Percentiles rank a stretch among this genome's conserved stretches.
phyloP scores from a whole-genome alignment of 2,329 filamentous ascomycete species.

The Ambrosiella xylebori region DNA sequence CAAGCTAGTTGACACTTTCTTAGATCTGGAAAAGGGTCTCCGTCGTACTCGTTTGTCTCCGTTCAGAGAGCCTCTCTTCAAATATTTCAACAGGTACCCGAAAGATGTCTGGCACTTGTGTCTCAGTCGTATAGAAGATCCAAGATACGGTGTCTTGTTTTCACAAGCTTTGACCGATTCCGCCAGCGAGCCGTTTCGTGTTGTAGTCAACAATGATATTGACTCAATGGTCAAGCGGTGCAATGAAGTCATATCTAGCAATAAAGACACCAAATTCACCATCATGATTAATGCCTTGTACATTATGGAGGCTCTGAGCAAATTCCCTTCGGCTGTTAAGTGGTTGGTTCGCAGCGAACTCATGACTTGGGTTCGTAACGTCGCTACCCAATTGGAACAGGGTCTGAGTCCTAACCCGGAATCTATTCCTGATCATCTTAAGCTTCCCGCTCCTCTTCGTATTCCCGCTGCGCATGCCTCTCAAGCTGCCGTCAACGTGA shows the following conservation, averaged over 20 bases:
- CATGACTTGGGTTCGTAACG: constrained; percentile 41
- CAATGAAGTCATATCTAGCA: constrained; percentile 43
- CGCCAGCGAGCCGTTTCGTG: constrained; percentile 57
- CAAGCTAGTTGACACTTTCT: constrained; percentile 72
- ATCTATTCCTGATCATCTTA: constrained; percentile 47
- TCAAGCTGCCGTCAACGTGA: constrained; percentile 73
- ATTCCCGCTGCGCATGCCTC: constrained; percentile 48
- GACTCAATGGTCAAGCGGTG: constrained; percentile 53
- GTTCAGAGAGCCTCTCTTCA: constrained; percentile 77
- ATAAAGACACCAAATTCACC: constrained; percentile 49
- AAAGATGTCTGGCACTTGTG: constrained; percentile 75
- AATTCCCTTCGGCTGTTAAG: constrained; percentile 42
- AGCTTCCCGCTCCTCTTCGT: constrained; percentile 53
- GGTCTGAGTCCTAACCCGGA: constrained; percentile 8
- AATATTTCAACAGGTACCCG: constrained; percentile 85
- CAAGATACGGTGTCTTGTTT: constrained; percentile 78
- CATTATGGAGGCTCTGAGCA: constrained; percentile 61
- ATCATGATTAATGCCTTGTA: constrained; percentile 79
- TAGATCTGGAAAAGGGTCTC: constrained; percentile 71
- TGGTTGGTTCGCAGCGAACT: constrained; percentile 57
- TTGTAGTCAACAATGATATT: constrained; percentile 55
- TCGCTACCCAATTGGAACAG: constrained; percentile 65
- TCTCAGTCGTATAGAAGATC: constrained; percentile 60
- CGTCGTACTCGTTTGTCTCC: constrained; percentile 79
- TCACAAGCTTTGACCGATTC: constrained; percentile 67